These are phyloP conservation scores for Alternaria sp. DNA, from an alignment of 2,329 filamentous ascomycete genomes.

Conservation along the genomic window DNA sequence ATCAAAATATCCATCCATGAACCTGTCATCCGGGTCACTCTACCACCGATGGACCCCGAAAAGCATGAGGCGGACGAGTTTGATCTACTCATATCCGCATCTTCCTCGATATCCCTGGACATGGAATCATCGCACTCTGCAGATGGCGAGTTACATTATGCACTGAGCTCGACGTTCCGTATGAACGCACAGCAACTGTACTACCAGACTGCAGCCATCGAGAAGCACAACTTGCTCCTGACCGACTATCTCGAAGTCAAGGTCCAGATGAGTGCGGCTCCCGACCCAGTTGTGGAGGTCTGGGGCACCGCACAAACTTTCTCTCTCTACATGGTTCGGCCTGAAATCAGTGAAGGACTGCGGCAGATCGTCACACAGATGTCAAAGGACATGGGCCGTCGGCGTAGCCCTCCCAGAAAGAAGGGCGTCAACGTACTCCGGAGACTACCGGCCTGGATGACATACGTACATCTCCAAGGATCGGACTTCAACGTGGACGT, in stretches of 20 bases:
- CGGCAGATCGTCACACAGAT: conserved; percentile 90
- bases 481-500: conserved; percentile 90
- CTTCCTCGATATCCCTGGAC: conserved; percentile 91
- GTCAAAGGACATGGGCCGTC: conserved; percentile 55
- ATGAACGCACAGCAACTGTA: conserved; percentile 89
- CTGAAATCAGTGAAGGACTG: conserved; percentile 90
- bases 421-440: conserved; percentile 69
- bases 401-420: conserved; percentile 49
- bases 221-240: conserved; percentile 83
- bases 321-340: conserved; percentile 84
- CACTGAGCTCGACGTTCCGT: conserved; percentile 79
- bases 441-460: conserved; percentile 80
- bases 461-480: conserved; percentile 83
- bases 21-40: conserved; percentile 85
- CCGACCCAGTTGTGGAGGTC: conserved; percentile 81
- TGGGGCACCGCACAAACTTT: conserved; percentile 85
- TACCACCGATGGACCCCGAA: conserved; percentile 73
- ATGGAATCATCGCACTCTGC: conserved; percentile 94
- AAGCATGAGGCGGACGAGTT: conserved; percentile 76
- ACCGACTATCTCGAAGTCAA: conserved; percentile 90
- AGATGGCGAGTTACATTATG: conserved; percentile 84
- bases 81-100: conserved; percentile 91
- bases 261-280: conserved; percentile 80
- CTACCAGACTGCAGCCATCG: conserved; percentile 85
- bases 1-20: conserved; percentile 98